Evolutionary conservation across 352 stramenopile species (phyloP).

Genomic region (Globisporangium cylindrosporum): DNA sequence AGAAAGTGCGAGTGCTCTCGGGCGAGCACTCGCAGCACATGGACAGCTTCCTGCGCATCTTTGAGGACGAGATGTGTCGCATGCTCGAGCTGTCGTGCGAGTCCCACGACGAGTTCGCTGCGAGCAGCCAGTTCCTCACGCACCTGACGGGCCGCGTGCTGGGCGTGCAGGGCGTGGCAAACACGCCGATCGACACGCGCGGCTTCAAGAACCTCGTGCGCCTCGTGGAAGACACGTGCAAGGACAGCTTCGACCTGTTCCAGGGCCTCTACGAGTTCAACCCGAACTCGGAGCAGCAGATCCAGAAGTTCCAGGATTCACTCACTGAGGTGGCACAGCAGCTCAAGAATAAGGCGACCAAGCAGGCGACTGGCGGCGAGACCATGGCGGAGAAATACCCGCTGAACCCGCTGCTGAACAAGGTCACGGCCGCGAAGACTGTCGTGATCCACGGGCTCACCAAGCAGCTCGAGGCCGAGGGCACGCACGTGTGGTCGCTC

Average conservation of each 20-base stretch:
- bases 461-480: conserved; percentile 94
- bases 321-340: conserved; percentile 48
- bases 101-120: conserved; percentile 95
- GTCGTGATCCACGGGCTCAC: conserved; percentile 93
- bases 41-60: conserved; percentile 93
- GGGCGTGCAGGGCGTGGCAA: conserved; percentile 80
- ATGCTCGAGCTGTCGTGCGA: conserved; percentile 97
- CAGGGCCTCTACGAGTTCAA: conserved; percentile 98
- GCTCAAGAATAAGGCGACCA: conserved; percentile 26
- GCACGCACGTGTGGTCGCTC: conserved; percentile 88
- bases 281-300: conserved; percentile 83
- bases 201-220: conserved; percentile 97
- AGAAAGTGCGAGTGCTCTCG: conserved; percentile 86
- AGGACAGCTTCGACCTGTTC: conserved; percentile 98
- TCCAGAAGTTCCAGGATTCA: conserved; percentile 70
- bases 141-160: conserved; percentile 97
- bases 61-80: conserved; percentile 94
- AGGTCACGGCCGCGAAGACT: conserved; percentile 86
- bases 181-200: conserved; percentile 95
- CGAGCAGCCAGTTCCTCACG: conserved; percentile 98
- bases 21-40: conserved; percentile 64
- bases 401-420: conserved; percentile 76
- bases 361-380: conserved; percentile 1
- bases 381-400: conserved; percentile 60
- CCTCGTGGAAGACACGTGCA: conserved; percentile 95